phyloP scores from a whole-genome alignment of 208 protist species.

The Angomonas ambiguus region DNA sequence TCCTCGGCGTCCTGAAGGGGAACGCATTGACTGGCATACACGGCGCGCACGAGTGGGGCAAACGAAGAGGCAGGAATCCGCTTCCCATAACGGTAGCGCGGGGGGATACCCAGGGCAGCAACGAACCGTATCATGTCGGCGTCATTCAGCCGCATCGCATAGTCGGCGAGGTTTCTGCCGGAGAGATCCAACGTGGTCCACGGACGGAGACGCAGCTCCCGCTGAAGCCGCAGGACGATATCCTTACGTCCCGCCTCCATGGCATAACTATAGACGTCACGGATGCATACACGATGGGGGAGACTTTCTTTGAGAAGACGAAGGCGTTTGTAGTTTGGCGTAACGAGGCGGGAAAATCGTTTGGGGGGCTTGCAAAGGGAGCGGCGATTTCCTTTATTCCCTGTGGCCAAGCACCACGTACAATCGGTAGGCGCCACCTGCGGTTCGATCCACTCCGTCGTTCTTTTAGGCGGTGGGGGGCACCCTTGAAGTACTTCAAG shows the following conservation, averaged over 20 bases:
- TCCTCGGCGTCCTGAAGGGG: not conserved
- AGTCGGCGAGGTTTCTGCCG: constrained; percentile 70
- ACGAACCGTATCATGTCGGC: constrained; percentile 30
- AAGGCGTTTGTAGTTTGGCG: constrained; percentile 24
- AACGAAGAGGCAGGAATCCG: constrained; percentile 10
- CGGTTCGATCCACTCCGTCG: constrained; percentile 35
- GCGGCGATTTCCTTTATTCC: constrained; percentile 23
- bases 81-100: constrained; percentile 29
- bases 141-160: constrained; percentile 26
- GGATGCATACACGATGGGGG: constrained; percentile 42
- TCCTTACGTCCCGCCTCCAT: constrained; percentile 35
- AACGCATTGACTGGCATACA: constrained; percentile 20
- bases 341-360: constrained; percentile 44
- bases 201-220: constrained; percentile 40
- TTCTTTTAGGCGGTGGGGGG: constrained; percentile 33
- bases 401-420: constrained; percentile 22
- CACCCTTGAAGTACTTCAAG: constrained; percentile 31
- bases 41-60: constrained; percentile 22
- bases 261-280: constrained; percentile 78
- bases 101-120: constrained; percentile 33
- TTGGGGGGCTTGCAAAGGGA: constrained; percentile 34
- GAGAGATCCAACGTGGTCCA: constrained; percentile 53
- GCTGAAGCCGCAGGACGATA: constrained; percentile 35
- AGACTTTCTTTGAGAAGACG: constrained; percentile 15
- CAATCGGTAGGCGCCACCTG: constrained; percentile 29